Conservation (phyloP, 345 rosid genomes). For the Cochlearia excelsa region DNA sequence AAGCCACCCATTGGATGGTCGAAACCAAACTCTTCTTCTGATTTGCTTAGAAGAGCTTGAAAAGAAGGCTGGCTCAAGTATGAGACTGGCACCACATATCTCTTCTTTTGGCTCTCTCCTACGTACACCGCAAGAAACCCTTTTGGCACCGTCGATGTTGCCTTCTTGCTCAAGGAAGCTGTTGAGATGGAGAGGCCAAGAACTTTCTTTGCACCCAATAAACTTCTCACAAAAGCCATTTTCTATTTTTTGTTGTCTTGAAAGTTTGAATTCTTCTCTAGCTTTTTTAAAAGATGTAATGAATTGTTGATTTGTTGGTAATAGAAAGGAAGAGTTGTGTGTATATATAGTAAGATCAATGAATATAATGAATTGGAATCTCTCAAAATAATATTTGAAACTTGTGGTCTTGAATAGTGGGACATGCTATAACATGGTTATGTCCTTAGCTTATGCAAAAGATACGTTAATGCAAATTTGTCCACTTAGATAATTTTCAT, state of each 20-base stretch:
- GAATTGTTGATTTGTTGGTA: conserved; percentile 9
- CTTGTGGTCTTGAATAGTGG: conserved; percentile 25
- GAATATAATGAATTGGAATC: too few species aligned
- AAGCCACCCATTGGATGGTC: too few species aligned
- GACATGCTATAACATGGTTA: conserved; percentile 23
- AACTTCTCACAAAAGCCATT: conserved; percentile 27
- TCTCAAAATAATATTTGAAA: too few species aligned
- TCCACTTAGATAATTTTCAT: too few species aligned
- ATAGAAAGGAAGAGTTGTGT: not conserved
- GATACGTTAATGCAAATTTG: too few species aligned
- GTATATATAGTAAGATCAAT: conserved; percentile 18
- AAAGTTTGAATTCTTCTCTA: conserved; percentile 2
- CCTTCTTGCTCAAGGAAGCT: not conserved
- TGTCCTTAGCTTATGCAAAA: too few species aligned
- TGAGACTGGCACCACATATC: conserved; percentile 48
- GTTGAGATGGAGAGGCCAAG: conserved; percentile 35
- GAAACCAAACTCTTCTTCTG: too few species aligned
- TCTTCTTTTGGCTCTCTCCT: conserved; percentile 37
- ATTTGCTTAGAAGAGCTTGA: too few species aligned
- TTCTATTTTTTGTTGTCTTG: not conserved
- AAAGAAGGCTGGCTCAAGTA: conserved; percentile 42
- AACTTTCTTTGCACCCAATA: conserved; percentile 25
- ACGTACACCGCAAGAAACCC: conserved; percentile 49
- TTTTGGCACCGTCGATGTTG: conserved; percentile 31
- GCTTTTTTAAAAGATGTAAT: conserved; percentile 9